Base-by-base conservation (phyloP, 1,284 basidiomycete species). In the Marasmius tenuissimus region DNA sequence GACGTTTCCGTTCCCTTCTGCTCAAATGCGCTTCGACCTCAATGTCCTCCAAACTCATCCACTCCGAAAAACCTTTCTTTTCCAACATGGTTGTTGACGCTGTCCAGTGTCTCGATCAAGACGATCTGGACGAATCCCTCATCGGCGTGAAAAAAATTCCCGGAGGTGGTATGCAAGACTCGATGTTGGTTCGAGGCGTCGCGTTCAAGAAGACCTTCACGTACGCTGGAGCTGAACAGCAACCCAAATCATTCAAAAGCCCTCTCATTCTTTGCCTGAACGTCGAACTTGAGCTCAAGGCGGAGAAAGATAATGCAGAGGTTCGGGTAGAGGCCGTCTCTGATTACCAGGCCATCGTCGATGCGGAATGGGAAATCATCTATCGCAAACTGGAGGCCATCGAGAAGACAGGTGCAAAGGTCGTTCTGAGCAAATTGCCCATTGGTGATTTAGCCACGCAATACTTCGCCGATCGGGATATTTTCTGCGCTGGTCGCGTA, bases 141-240 rank as follows among this genome's bases (percentile, higher is more conserved):
- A 99, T 99, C 69, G 97, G 97, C 34, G 92, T 98, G 69, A 99
- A 99, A 81, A 98, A 98, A 81, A 93, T 99, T 54, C 89, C 97
- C n/a, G 97, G 97, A 60, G 97, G 97, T 58, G 97, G 94, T 63
- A 94, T 98, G 91, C 95, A 97, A 77, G 97, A 99, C 75, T 97
- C 96, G 2, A 81, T 93, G 58, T 85, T 96, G 60, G 85, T 96
- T 71, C 80, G 81, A 61, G 97, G 97, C 58, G 97, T 99, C 49
- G 91, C 97, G 0, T 99, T 99, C 88, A 98, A 98, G 76, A 99
- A 99, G 83, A 99, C 97, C 0, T 99, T 99, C 78, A 96, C 96
- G 3, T 99, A 99, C 71, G 97, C 97, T 50, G 97, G 97, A 59
- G 98, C 98, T 50, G 97, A 99, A 75, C 97, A 99, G 77, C 97